Evolutionary conservation across 352 stramenopile genomes (phyloP).

Genomic region (Phytophthora capsici): DNA sequence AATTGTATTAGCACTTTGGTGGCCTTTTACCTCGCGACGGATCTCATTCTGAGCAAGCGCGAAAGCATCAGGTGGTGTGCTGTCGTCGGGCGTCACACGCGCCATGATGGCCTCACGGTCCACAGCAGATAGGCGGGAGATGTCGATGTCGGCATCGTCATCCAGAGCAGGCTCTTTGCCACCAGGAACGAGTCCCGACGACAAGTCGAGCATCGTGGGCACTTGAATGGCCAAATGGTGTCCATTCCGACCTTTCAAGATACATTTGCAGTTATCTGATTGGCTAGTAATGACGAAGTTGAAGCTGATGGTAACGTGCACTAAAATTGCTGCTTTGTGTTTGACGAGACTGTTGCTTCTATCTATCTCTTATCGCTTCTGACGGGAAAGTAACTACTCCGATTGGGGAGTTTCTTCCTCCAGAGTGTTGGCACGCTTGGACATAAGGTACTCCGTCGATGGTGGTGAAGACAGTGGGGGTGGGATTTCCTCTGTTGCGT

Average conservation of each 20-base stretch:
- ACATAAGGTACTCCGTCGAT: slow-evolving; percentile 64
- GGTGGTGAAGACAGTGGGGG: slow-evolving; percentile 26
- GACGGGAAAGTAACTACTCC: slow-evolving; percentile 12
- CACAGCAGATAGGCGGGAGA: slow-evolving; percentile 54
- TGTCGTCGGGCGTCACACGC: slow-evolving; percentile 74
- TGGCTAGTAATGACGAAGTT: no score
- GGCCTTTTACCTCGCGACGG: slow-evolving; percentile 62
- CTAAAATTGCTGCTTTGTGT: slow-evolving; percentile 1
- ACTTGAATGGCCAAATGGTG: neutral
- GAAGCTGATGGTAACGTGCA: neutral
- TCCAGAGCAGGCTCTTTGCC: slow-evolving; percentile 58
- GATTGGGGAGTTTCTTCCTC: slow-evolving; percentile 20
- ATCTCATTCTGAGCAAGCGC: slow-evolving; percentile 84
- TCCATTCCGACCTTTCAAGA: slow-evolving; percentile 23
- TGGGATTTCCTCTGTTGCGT: slow-evolving; percentile 32
- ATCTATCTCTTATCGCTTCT: slow-evolving; percentile 26
- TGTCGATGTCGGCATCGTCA: slow-evolving; percentile 75
- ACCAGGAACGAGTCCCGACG: slow-evolving; percentile 41
- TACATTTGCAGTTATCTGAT: neutral
- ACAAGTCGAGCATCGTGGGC: slow-evolving; percentile 45
- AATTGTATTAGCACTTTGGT: neutral
- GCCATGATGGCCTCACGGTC: slow-evolving; percentile 79
- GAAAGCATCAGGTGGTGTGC: slow-evolving; percentile 68
- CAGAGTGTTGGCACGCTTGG: slow-evolving; percentile 55
- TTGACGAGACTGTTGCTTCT: slow-evolving; percentile 11